These are phyloP conservation scores for Aspergillus hiratsukae DNA, from an alignment of 2,329 filamentous ascomycete genomes.

Conservation along the genomic window DNA sequence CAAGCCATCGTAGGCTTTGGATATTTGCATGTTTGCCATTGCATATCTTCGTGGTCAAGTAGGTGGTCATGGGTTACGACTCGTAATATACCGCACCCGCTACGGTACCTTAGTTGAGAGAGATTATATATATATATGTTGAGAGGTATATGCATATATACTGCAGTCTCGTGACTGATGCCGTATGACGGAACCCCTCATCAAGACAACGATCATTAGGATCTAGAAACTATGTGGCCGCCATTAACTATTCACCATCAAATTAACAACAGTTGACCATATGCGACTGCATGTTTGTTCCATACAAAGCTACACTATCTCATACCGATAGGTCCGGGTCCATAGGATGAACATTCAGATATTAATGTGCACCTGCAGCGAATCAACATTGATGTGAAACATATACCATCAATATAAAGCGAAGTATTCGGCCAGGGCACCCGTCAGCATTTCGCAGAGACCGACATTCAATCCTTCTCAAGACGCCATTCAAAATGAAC, in stretches of 20 bases:
- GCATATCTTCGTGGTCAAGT: not conserved
- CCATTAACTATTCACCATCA: not conserved
- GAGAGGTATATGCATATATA: not conserved
- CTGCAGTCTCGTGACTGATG: not conserved
- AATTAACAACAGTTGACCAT: not conserved
- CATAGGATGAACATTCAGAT: not conserved
- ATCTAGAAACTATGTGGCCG: not conserved
- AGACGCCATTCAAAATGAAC: slow-evolving; percentile 45
- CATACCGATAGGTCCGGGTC: not conserved
- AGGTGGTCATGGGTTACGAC: not conserved
- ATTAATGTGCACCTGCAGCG: not conserved
- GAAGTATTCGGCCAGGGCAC: not conserved
- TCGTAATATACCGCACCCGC: not conserved
- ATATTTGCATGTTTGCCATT: not conserved
- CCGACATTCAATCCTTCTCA: not conserved
- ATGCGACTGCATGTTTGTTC: not conserved
- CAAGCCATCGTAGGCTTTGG: not conserved
- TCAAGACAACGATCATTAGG: not conserved
- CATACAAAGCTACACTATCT: not conserved
- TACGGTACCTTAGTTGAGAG: not conserved
- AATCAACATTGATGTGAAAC: not conserved
- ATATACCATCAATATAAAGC: not conserved
- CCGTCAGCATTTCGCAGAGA: not conserved
- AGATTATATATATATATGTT: not conserved
- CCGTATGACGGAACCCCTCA: not conserved